phyloP scores from a whole-genome alignment of 2,329 filamentous ascomycete species.

The Aquanectria penicillioides region DNA sequence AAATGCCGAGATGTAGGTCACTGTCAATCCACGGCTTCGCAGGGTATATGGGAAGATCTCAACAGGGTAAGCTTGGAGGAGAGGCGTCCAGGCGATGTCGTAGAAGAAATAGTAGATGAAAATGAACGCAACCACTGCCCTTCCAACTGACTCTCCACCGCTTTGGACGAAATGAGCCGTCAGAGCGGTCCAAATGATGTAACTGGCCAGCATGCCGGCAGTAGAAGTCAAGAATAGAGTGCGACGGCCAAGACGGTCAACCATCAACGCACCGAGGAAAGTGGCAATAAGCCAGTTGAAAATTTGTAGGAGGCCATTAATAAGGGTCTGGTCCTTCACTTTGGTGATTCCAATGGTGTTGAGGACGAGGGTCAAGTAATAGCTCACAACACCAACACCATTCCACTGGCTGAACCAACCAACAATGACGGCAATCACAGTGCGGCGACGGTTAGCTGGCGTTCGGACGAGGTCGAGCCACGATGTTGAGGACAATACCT shows the following conservation, averaged over 20 bases:
- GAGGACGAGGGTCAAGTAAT: constrained; percentile 50
- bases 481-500: constrained; percentile 31
- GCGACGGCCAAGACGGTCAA: constrained; percentile 51
- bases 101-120: constrained; percentile 51
- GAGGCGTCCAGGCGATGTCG: constrained; percentile 46
- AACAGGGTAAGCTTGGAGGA: constrained; percentile 40
- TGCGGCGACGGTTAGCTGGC: constrained; percentile 16
- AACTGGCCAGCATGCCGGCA: constrained; percentile 46
- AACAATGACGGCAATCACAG: constrained; percentile 12
- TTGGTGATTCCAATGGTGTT: constrained; percentile 49
- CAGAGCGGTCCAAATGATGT: constrained; percentile 44
- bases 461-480: constrained; percentile 15
- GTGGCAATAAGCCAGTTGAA: constrained; percentile 49
- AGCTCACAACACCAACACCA: constrained; percentile 7
- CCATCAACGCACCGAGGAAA: constrained; percentile 47
- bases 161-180: constrained; percentile 37
- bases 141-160: constrained; percentile 26
- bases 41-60: constrained; percentile 39
- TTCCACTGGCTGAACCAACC: constrained; percentile 24
- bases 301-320: constrained; percentile 44
- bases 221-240: constrained; percentile 50
- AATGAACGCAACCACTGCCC: constrained; percentile 46
- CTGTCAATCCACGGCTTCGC: constrained; percentile 23
- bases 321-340: constrained; percentile 45
- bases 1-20: constrained; percentile 26